Conservation (phyloP, 2,329 filamentous ascomycete genomes). For the Rachicladosporium sp. region DNA sequence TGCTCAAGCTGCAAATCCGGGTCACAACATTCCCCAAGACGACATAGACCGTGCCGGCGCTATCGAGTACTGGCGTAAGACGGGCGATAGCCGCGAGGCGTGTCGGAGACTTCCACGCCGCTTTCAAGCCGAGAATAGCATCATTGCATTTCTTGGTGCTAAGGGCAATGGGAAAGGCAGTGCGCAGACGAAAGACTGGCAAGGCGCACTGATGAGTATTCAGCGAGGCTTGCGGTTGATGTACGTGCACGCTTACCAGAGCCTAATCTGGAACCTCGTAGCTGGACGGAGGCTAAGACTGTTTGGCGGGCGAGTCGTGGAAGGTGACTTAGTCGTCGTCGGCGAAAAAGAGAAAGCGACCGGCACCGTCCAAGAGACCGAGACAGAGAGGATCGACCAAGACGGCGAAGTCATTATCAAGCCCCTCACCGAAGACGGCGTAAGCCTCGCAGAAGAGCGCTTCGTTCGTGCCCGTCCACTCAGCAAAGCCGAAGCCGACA, state of each 20-base stretch:
- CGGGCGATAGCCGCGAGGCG: slow-evolving; percentile 17
- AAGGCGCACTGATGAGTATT: slow-evolving; percentile 69
- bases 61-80: slow-evolving; percentile 59
- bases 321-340: slow-evolving; percentile 72
- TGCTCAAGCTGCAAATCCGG: slow-evolving; percentile 29
- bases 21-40: slow-evolving; percentile 52
- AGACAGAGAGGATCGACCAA: slow-evolving; percentile 35
- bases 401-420: slow-evolving; percentile 55
- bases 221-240: slow-evolving; percentile 74
- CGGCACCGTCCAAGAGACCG: slow-evolving; percentile 23
- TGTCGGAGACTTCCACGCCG: slow-evolving; percentile 51
- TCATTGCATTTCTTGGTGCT: slow-evolving; percentile 62
- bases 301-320: slow-evolving; percentile 61
- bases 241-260: slow-evolving; percentile 97
- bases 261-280: slow-evolving; percentile 81
- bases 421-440: slow-evolving; percentile 45
- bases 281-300: slow-evolving; percentile 69
- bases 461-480: slow-evolving; percentile 62
- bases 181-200: slow-evolving; percentile 52
- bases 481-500: slow-evolving; percentile 63
- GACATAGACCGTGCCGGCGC: slow-evolving; percentile 69
- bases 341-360: slow-evolving; percentile 39
- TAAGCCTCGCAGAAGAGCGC: slow-evolving; percentile 40
- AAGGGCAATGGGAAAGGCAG: slow-evolving; percentile 34
- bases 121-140: slow-evolving; percentile 65